A percentile compares a stretch with the other conserved stretches of the same genome.
phyloP scores from a whole-genome alignment of 2,329 filamentous ascomycete genomes.

The Xylaria sp. region DNA sequence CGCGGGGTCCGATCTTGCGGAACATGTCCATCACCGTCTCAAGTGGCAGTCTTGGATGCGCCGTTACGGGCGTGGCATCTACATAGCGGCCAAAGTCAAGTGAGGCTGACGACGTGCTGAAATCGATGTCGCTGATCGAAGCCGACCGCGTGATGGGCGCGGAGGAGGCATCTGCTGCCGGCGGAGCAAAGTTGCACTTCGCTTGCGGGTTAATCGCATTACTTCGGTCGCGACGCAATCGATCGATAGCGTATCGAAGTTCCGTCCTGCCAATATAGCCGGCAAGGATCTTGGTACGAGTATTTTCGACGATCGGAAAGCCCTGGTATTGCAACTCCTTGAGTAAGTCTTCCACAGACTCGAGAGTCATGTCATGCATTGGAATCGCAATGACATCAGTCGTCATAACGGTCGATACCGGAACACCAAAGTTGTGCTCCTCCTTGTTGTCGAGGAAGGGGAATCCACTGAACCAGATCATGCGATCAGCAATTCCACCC shows the following conservation, averaged over 20 bases:
- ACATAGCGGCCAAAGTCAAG: slow-evolving; percentile 84
- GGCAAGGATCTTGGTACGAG: slow-evolving; percentile 63
- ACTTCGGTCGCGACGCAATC: slow-evolving; percentile 62
- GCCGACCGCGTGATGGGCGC: slow-evolving; percentile 40
- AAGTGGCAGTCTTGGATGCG: slow-evolving; percentile 82
- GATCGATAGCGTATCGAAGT: slow-evolving; percentile 81
- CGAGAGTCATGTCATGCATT: slow-evolving; percentile 65
- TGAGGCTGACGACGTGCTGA: slow-evolving; percentile 49
- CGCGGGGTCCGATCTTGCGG: slow-evolving; percentile 91
- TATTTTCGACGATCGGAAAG: slow-evolving; percentile 82
- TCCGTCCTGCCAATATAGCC: slow-evolving; percentile 94
- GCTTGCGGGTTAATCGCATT: slow-evolving; percentile 57
- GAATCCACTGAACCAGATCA: slow-evolving; percentile 98
- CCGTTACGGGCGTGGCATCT: slow-evolving; percentile 82
- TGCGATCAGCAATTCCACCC: slow-evolving; percentile 92
- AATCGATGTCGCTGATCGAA: slow-evolving; percentile 56
- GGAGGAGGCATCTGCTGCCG: slow-evolving; percentile 30
- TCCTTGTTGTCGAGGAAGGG: slow-evolving; percentile 97
- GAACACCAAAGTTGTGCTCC: slow-evolving; percentile 92
- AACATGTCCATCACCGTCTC: slow-evolving; percentile 99
- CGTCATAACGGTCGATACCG: slow-evolving; percentile 87
- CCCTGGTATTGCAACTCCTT: slow-evolving; percentile 80
- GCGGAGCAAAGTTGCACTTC: slow-evolving; percentile 66
- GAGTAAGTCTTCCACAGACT: slow-evolving; percentile 71
- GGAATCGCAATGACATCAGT: slow-evolving; percentile 69